Conservation (phyloP, 352 stramenopile species). For the Pythium monospermum region DNA sequence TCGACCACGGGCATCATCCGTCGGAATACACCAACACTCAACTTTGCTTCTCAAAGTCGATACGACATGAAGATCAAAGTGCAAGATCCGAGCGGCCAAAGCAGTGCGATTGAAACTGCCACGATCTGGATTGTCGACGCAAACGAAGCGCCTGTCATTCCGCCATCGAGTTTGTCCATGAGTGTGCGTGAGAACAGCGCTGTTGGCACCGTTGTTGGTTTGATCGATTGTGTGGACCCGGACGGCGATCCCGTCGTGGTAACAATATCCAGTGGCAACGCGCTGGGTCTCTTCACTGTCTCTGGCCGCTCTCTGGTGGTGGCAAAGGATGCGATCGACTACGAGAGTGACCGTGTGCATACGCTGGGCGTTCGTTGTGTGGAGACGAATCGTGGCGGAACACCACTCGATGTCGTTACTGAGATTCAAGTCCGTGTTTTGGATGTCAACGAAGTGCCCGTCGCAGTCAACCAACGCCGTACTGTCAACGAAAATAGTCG, state of each 20-base stretch:
- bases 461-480: slow-evolving; percentile 14
- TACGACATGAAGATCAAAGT: slow-evolving; percentile 10
- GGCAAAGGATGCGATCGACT: slow-evolving; percentile 12
- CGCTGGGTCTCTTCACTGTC: slow-evolving; percentile 16
- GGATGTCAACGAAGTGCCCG: slow-evolving; percentile 27
- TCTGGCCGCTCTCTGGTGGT: slow-evolving; percentile 9
- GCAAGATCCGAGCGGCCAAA: slow-evolving; percentile 13
- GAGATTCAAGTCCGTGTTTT: slow-evolving; percentile 17
- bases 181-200: slow-evolving; percentile 16
- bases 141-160: slow-evolving; percentile 21
- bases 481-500: slow-evolving; percentile 20
- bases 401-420: background rate
- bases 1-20: slow-evolving; percentile 15
- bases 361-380: slow-evolving; percentile 13
- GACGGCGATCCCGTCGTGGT: slow-evolving; percentile 13
- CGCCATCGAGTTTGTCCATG: background rate
- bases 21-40: background rate
- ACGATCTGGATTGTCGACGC: slow-evolving; percentile 17
- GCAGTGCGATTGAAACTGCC: slow-evolving; percentile 4
- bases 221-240: slow-evolving; percentile 10
- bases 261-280: slow-evolving; percentile 14
- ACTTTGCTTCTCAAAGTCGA: slow-evolving; percentile 9
- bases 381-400: slow-evolving; percentile 5
- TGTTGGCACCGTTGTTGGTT: slow-evolving; percentile 6
- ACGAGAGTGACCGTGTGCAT: slow-evolving; percentile 11